Evolutionary conservation across 305 asterid genomes (phyloP), one percentile per base, ranked within the genome.

Genomic region (Caryopteris hybrid): DNA sequence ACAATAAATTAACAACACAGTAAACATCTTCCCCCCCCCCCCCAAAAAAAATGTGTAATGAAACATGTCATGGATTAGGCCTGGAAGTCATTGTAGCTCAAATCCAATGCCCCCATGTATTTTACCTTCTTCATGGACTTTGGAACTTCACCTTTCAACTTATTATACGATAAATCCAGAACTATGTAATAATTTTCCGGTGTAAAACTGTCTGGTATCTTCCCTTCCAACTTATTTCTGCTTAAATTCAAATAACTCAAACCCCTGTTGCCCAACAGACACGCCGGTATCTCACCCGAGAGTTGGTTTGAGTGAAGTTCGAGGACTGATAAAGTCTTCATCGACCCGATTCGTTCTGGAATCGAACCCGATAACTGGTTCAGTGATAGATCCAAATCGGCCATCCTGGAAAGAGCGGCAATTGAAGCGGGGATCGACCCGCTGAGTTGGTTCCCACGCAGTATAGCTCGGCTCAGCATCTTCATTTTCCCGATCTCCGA

Each of bases 61-160:
- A 50, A 5, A 61, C 11, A 3, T n/a, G 23, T 11, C 16, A 6
- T 31, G 59, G 33, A 52, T 17, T 69, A 63, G 8, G 68, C 48
- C n/a, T 66, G 68, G 11, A 79, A 57, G 22, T 71, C 13, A 45
- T 89, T 87, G 67, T 80, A 48, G 61, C 90, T 88, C 70, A 89
- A 78, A 76, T 87, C 90, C 88, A 87, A 70, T 25, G 67, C 54
- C 4, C 90, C 95, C 57, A 89, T 85, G 56, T 80, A 89, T 71
- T 71, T 87, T 10, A 77, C 90, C 11, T 76, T 47, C 2, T 70
- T 22, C 20, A 87, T 57, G 5, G 92, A 72, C 61, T 85, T 79
- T 0, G 95, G 95, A 60, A 89, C 63, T 9, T 69, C 57, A 46
- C 96, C 95, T 6, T 8, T 59, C 3, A 87, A 57, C 57, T 80